These are phyloP conservation scores for Exserohilum rostratum DNA, from an alignment of 2,329 filamentous ascomycete species.

Conservation along the genomic window DNA sequence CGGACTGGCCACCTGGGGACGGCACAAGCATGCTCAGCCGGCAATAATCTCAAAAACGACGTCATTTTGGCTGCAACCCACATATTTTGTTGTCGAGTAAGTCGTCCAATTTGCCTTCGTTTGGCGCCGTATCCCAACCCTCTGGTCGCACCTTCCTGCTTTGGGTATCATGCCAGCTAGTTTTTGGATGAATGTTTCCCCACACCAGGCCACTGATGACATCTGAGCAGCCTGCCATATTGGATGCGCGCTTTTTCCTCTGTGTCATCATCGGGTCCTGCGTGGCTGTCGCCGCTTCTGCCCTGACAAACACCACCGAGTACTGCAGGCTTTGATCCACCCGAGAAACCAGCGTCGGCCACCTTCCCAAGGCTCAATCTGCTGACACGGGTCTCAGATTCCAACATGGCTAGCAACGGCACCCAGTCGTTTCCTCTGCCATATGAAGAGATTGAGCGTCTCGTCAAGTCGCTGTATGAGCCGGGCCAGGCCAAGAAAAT, in stretches of 20 bases:
- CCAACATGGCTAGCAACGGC: conserved; percentile 30
- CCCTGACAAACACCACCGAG: neutral
- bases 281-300: neutral
- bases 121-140: conserved; percentile 1
- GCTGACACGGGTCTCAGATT: neutral
- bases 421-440: conserved; percentile 33
- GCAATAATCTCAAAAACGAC: neutral
- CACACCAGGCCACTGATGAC: neutral
- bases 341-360: neutral
- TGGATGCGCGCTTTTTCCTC: neutral
- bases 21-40: conserved; percentile 1
- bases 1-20: neutral
- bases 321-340: neutral
- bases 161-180: conserved; percentile 1
- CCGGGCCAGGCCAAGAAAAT: conserved; percentile 55
- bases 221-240: neutral
- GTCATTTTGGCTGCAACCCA: neutral
- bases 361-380: neutral
- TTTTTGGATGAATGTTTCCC: conserved; percentile 6
- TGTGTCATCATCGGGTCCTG: neutral
- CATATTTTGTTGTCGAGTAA: neutral
- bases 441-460: conserved; percentile 48
- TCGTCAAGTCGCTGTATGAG: conserved; percentile 60
- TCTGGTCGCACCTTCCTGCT: conserved; percentile 8
- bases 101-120: neutral